phyloP scores from a whole-genome alignment of 1,284 basidiomycete species.

The Pholiota adiposa region DNA sequence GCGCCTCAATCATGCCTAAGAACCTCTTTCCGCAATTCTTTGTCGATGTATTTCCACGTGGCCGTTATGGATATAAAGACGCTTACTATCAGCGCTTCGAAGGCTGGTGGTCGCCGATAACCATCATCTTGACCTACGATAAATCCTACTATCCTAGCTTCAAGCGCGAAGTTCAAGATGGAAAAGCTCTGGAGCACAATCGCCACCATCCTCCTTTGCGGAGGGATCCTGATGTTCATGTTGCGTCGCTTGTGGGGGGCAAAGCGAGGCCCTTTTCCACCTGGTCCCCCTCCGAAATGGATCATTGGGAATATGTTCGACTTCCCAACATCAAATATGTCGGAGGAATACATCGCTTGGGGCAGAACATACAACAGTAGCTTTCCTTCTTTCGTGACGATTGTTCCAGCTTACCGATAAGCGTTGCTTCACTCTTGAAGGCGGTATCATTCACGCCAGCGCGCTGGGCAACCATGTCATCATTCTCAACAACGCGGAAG shows the following conservation, averaged over 20 bases:
- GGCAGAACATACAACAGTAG: conserved; percentile 26
- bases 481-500: conserved; percentile 41
- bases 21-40: too few relatives aligned
- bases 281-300: conserved; percentile 29
- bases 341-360: conserved; percentile 28
- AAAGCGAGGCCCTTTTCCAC: conserved; percentile 20
- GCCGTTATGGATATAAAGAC: too few relatives aligned
- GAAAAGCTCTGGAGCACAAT: background rate
- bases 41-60: too few relatives aligned
- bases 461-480: conserved; percentile 41
- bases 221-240: background rate
- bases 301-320: conserved; percentile 34
- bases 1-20: too few relatives aligned
- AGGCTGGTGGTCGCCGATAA: too few relatives aligned
- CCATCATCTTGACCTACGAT: too few relatives aligned
- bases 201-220: background rate
- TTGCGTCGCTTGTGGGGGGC: background rate
- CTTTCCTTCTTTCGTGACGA: background rate
- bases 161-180: too few relatives aligned
- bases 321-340: conserved; percentile 25
- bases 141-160: too few relatives aligned
- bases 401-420: background rate
- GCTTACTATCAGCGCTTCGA: too few relatives aligned
- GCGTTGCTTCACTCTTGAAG: conserved; percentile 21
- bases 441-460: conserved; percentile 37